Evolutionary conservation across 345 rosid genomes (phyloP).

Genomic region (Eucalyptus camaldulensis): DNA sequence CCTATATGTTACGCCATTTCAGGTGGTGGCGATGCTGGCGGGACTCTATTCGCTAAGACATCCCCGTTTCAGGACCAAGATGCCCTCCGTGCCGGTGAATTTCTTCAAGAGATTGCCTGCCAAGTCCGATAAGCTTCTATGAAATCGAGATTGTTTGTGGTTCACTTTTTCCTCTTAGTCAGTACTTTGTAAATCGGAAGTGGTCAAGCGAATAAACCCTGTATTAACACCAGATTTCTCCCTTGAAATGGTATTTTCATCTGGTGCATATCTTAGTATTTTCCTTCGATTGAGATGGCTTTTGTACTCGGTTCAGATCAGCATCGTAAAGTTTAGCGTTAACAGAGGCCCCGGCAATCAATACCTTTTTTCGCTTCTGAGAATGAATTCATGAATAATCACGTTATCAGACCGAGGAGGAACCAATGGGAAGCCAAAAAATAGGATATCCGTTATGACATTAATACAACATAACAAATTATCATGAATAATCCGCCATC

Average conservation of each 20-base stretch:
- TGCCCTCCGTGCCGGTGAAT: slow-evolving; percentile 87
- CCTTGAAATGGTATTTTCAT: not conserved
- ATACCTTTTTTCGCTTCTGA: not conserved
- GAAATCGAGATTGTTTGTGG: not conserved
- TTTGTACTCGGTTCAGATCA: not conserved
- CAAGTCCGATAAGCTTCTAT: slow-evolving; percentile 75
- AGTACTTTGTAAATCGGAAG: not conserved
- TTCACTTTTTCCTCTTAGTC: not conserved
- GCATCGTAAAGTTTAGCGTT: not conserved
- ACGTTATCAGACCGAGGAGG: not conserved
- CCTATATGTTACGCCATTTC: slow-evolving; percentile 81
- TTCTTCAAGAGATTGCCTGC: slow-evolving; percentile 97
- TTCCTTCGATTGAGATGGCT: not conserved
- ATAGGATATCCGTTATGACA: not conserved
- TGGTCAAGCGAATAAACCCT: not conserved
- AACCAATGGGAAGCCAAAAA: not conserved
- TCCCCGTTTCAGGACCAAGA: slow-evolving; percentile 79
- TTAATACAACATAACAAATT: not conserved
- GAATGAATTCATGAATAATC: not conserved
- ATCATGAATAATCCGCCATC: not conserved
- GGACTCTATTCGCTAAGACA: slow-evolving; percentile 83
- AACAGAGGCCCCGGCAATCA: not conserved
- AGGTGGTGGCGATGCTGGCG: slow-evolving; percentile 54
- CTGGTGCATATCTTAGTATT: not conserved
- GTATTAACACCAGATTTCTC: not conserved